phyloP scores from a whole-genome alignment of 345 rosid genomes.

The Excoecaria cochinchinensis region DNA sequence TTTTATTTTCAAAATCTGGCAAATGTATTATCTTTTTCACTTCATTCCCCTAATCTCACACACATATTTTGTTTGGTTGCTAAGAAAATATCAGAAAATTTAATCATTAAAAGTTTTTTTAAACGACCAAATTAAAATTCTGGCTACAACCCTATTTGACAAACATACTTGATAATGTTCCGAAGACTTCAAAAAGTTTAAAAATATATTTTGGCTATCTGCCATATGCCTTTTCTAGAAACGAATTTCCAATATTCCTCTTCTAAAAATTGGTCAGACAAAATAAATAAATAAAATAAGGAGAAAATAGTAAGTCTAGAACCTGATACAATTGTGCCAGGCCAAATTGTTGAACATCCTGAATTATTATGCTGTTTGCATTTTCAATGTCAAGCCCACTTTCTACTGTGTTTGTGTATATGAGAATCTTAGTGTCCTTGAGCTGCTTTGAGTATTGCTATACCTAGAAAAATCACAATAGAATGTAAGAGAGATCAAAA shows the following conservation, averaged over 20 bases:
- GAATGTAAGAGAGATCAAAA: not conserved
- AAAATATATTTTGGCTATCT: not conserved
- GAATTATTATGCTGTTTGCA: slow-evolving; percentile 89
- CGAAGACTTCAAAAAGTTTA: not conserved
- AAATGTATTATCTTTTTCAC: no score
- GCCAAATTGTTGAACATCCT: slow-evolving; percentile 96
- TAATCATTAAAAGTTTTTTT: no score
- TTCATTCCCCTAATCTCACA: no score
- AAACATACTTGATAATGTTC: not conserved
- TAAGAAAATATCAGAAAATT: no score
- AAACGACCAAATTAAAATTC: no score
- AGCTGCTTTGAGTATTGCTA: slow-evolving; percentile 92
- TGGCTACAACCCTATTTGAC: not conserved
- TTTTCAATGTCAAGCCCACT: slow-evolving; percentile 97
- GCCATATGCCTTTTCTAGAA: not conserved
- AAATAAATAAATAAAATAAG: not conserved
- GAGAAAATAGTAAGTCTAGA: slow-evolving; percentile 20
- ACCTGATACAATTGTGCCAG: slow-evolving; percentile 97
- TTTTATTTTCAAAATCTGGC: no score
- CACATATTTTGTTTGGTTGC: no score
- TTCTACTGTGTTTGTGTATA: slow-evolving; percentile 92
- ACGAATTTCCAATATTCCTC: slow-evolving; percentile 5
- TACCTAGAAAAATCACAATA: slow-evolving; percentile 26
- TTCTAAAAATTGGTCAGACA: not conserved
- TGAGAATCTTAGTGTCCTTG: slow-evolving; percentile 83